These are phyloP conservation scores for Lipomyces starkeyi DNA, from an alignment of 805 yeast species.

Conservation along the genomic window DNA sequence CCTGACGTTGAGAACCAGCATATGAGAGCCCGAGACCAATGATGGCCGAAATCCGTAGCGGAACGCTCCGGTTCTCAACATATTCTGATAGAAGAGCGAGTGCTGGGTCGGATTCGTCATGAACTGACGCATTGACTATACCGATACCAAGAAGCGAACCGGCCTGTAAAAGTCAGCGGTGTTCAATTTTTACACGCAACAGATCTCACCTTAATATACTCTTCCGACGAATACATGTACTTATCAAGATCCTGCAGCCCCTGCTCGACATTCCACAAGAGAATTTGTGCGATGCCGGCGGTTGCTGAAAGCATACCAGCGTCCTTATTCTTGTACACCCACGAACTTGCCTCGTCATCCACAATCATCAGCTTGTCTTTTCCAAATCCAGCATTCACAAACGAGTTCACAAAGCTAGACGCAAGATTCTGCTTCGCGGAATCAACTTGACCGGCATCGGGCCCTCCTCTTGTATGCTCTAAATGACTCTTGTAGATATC, in stretches of 20 bases:
- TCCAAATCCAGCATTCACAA: slow-evolving; percentile 89
- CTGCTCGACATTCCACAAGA: slow-evolving; percentile 88
- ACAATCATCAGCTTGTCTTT: slow-evolving; percentile 74
- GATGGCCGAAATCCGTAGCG: slow-evolving; percentile 79
- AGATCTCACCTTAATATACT: slow-evolving; percentile 63
- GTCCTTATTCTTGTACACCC: slow-evolving; percentile 93
- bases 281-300: slow-evolving; percentile 87
- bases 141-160: slow-evolving; percentile 98
- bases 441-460: slow-evolving; percentile 62
- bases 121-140: slow-evolving; percentile 87
- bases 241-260: slow-evolving; percentile 91
- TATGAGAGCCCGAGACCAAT: slow-evolving; percentile 92
- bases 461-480: slow-evolving; percentile 67
- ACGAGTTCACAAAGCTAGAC: slow-evolving; percentile 90
- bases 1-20: slow-evolving; percentile 91
- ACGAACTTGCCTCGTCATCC: slow-evolving; percentile 72
- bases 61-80: slow-evolving; percentile 65
- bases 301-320: slow-evolving; percentile 90
- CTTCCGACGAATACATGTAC: slow-evolving; percentile 82
- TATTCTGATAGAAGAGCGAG: slow-evolving; percentile 81
- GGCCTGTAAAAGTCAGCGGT: slow-evolving; percentile 52
- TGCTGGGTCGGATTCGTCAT: slow-evolving; percentile 94
- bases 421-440: slow-evolving; percentile 96
- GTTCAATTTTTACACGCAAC: not conserved
- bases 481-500: slow-evolving; percentile 91